Evolutionary conservation across 2,329 filamentous ascomycete genomes (phyloP).

Genomic region (Fusarium mexicanum): DNA sequence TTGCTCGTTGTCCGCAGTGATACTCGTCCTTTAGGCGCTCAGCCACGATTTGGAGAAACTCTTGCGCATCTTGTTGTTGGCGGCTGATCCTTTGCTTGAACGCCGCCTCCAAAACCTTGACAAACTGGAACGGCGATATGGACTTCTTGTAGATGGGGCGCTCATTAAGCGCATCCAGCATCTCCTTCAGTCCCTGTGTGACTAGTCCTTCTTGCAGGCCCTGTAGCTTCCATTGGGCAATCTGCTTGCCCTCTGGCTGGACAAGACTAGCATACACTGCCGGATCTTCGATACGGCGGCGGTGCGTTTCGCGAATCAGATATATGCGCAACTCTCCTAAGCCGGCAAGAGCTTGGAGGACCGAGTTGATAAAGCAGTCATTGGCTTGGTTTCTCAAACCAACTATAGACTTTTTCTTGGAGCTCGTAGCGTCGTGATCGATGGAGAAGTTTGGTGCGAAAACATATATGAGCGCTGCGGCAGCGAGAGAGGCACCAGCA

Average conservation of each 20-base stretch:
- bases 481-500: conserved; percentile 92
- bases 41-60: conserved; percentile 93
- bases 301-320: conserved; percentile 89
- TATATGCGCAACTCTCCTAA: conserved; percentile 89
- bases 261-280: conserved; percentile 76
- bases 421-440: conserved; percentile 76
- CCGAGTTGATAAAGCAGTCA: conserved; percentile 96
- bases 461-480: conserved; percentile 94
- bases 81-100: conserved; percentile 92
- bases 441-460: conserved; percentile 98
- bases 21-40: conserved; percentile 96
- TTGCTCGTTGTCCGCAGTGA: conserved; percentile 80
- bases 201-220: conserved; percentile 83
- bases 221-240: conserved; percentile 69
- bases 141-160: conserved; percentile 93
- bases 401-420: conserved; percentile 85
- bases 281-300: conserved; percentile 80
- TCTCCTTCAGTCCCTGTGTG: conserved; percentile 88
- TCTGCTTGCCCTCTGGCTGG: conserved; percentile 54
- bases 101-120: conserved; percentile 82
- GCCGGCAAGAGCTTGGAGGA: conserved; percentile 91
- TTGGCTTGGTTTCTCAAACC: conserved; percentile 92
- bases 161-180: conserved; percentile 92
- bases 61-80: conserved; percentile 97
- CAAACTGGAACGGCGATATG: conserved; percentile 86